Evolutionary conservation across 1,284 basidiomycete species (phyloP).

Genomic region (Neonothopanus nambi): DNA sequence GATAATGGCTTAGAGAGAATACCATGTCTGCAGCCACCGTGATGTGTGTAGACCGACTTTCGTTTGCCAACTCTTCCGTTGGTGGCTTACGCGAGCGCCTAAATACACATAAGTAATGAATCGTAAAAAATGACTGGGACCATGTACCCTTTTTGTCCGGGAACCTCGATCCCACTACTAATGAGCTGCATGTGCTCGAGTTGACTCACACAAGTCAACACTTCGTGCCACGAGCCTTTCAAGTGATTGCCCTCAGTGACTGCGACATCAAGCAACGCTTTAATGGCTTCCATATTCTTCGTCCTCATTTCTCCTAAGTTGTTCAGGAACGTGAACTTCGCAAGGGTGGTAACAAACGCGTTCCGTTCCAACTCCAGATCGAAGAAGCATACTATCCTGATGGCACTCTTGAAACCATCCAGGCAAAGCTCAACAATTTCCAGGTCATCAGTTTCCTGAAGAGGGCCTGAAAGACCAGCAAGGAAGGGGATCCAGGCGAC

Average conservation of each 20-base stretch:
- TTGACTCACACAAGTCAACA: slow-evolving; percentile 94
- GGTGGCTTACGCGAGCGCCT: slow-evolving; percentile 72
- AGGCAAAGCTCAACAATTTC: slow-evolving; percentile 91
- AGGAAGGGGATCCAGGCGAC: slow-evolving; percentile 97
- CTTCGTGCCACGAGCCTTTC: slow-evolving; percentile 94
- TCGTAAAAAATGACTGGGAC: background rate
- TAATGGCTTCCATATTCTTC: slow-evolving; percentile 99
- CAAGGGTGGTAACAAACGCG: slow-evolving; percentile 96
- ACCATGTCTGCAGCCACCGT: slow-evolving; percentile 99
- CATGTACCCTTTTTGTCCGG: slow-evolving; percentile 59
- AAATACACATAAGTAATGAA: slow-evolving; percentile 10
- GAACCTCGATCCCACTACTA: slow-evolving; percentile 81
- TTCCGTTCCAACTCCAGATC: slow-evolving; percentile 95
- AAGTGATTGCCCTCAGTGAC: slow-evolving; percentile 93
- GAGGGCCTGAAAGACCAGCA: slow-evolving; percentile 87
- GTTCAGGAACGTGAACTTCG: slow-evolving; percentile 95
- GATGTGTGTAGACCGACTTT: slow-evolving; percentile 96
- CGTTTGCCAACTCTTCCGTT: slow-evolving; percentile 93
- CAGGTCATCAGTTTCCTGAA: slow-evolving; percentile 91
- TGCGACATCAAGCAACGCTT: slow-evolving; percentile 88
- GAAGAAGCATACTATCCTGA: slow-evolving; percentile 92
- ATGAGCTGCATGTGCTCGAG: slow-evolving; percentile 97
- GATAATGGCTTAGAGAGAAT: slow-evolving; percentile 92
- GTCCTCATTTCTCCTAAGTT: slow-evolving; percentile 97
- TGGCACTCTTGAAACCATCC: slow-evolving; percentile 92